Conservation (phyloP, 1,284 basidiomycete genomes). For the Microbotryum intermedium region DNA sequence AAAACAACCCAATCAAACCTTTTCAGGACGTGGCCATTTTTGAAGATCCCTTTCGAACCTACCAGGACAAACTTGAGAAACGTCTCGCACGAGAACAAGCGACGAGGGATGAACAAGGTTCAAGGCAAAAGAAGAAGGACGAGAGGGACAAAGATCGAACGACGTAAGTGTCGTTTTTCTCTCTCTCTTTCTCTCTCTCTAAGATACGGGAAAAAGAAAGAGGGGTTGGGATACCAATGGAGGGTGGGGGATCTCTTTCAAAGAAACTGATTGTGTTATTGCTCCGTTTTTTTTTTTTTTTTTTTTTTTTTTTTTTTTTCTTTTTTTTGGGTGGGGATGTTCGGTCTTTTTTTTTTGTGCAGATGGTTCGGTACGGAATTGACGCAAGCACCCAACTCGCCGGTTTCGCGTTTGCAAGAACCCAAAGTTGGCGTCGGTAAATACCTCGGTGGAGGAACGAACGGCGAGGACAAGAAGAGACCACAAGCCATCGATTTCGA, state of each 20-base stretch:
- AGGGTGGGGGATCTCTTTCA: no score
- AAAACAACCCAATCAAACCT: neutral
- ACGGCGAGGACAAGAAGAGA: conserved; percentile 27
- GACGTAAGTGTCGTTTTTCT: conserved; percentile 23
- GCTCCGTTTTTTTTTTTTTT: no score
- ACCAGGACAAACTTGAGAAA: conserved; percentile 63
- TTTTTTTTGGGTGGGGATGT: no score
- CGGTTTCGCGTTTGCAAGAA: neutral
- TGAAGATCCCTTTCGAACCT: conserved; percentile 75
- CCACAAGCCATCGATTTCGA: conserved; percentile 43
- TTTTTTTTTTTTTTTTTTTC: no score
- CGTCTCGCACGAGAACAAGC: conserved; percentile 55
- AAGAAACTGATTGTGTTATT: no score
- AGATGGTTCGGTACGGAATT: conserved; percentile 35
- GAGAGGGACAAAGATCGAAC: conserved; percentile 50
- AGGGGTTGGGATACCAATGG: no score
- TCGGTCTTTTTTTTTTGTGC: neutral
- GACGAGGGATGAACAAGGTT: conserved; percentile 33
- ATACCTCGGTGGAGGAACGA: conserved; percentile 36
- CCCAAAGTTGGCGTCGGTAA: conserved; percentile 39
- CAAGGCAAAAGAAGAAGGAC: conserved; percentile 36
- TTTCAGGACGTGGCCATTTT: conserved; percentile 34
- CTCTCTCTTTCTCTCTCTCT: neutral
- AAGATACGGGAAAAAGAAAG: no score
- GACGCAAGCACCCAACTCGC: neutral